Evolutionary conservation across 148 eudicot species (phyloP).

Genomic region (Euryodendron excelsum): DNA sequence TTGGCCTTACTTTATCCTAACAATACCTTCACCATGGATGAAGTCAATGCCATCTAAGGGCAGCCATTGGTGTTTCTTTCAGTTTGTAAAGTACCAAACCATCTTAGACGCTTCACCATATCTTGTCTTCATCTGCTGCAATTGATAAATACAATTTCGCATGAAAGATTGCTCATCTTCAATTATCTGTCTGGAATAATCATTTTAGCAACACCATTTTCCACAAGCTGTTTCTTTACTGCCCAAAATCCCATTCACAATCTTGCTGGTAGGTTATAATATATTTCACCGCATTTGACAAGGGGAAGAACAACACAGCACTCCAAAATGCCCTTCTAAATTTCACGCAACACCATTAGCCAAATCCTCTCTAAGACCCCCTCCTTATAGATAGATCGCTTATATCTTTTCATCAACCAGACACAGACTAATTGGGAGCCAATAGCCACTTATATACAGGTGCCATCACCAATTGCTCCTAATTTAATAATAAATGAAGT

Average conservation of each 20-base stretch:
- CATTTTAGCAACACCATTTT: background rate
- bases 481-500: background rate
- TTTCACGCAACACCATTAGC: background rate
- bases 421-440: background rate
- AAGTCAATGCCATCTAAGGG: too few species aligned
- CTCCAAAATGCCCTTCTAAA: background rate
- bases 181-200: too few species aligned
- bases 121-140: too few species aligned
- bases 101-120: too few species aligned
- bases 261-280: background rate
- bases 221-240: background rate
- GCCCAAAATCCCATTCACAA: background rate
- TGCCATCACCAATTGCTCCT: background rate
- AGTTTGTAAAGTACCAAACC: too few species aligned
- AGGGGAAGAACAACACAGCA: background rate
- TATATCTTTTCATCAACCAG: background rate
- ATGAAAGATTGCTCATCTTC: too few species aligned
- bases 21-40: too few species aligned
- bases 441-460: background rate
- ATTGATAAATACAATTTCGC: too few species aligned
- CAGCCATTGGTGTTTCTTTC: too few species aligned
- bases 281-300: background rate
- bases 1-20: too few species aligned
- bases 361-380: background rate
- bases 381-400: too few species aligned